A percentile compares a stretch with the other conserved stretches of the same genome.
Evolutionary conservation across 306 rosid species (phyloP).

Genomic region (Phaseolus lunatus): DNA sequence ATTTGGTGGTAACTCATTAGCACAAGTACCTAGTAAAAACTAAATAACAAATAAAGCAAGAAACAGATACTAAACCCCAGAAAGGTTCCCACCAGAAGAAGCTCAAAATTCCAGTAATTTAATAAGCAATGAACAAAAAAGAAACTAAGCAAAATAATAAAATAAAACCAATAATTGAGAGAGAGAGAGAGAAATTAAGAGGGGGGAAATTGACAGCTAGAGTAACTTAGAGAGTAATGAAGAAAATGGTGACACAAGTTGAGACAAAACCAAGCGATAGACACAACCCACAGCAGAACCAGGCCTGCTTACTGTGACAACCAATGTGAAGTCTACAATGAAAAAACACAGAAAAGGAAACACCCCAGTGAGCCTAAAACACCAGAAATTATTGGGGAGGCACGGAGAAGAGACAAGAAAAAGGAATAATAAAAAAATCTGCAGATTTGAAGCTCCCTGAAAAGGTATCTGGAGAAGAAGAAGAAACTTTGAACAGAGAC

Average conservation of each 20-base stretch:
- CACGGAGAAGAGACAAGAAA: conserved; percentile 5
- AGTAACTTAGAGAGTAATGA: neutral
- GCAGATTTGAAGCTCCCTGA: conserved; percentile 25
- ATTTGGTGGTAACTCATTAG: conserved; percentile 25
- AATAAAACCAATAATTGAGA: neutral
- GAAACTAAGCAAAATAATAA: conserved; percentile 7
- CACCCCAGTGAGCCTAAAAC: conserved; percentile 18
- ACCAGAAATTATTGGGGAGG: conserved; percentile 32
- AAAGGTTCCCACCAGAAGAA: conserved; percentile 42
- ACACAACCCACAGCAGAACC: conserved; percentile 29
- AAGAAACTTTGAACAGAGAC: conserved; percentile 51
- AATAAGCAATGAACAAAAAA: conserved; percentile 6
- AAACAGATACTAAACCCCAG: conserved; percentile 40
- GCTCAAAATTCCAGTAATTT: conserved; percentile 40
- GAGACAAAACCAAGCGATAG: conserved; percentile 34
- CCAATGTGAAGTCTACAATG: conserved; percentile 21
- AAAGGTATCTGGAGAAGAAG: conserved; percentile 26
- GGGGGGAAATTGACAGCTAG: neutral
- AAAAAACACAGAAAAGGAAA: conserved; percentile 36
- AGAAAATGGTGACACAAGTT: neutral
- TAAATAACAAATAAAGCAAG: conserved; percentile 7
- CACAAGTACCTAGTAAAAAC: conserved; percentile 29
- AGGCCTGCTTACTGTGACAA: conserved; percentile 32
- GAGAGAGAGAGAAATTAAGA: neutral
- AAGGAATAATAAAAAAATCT: conserved; percentile 19